Base-by-base conservation (phyloP, 495 filamentous ascomycete genomes). In the Cairneyella variabilis region DNA sequence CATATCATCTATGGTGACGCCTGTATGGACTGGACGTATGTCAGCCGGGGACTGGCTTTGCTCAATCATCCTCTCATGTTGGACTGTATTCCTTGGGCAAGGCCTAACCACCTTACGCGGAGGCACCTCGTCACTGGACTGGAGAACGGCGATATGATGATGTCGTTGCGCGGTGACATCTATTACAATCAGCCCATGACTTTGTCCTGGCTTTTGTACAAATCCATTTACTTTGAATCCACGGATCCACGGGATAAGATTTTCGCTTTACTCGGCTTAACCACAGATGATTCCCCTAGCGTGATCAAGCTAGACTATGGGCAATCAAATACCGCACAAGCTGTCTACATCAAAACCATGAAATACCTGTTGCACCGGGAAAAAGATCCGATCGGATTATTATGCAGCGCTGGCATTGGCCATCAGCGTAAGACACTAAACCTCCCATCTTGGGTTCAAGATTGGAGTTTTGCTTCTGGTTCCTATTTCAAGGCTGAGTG, bases 231-330 rank as follows among this genome's bases (percentile, higher is more conserved):
- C 1, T 65, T 64, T 45, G 17, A 64, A 41, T 66, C 68, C 0
- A 58, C 21, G 1, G 56, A 67, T n/a, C 40, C 37, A 0, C 65
- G 67, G 3, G 69, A 72, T 49, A 63, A 39, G 0, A 56, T 72
- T 0, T 72, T 66, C 46, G 69, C 69, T 3, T 26, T 72, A 17
- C 61, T 72, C 0, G 65, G 66, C 0, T 62, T 72, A 17, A 46
- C 65, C 16, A 38, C 54, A 18, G 64, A 63, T 39, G 36, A 2
- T 53, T 62, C 42, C 30, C 48, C 4, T 21, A 42, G n/a, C 9
- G 50, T 36, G 3, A 20, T 47, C 38, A 30, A 16, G 4, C 48
- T 59, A 26, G 43, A 66, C 22, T 66, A 66, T 55, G 46, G 21
- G 2, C 56, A 57, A 20, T 34, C 39, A 12, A 43, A 49, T 41